Evolutionary conservation across 345 rosid species (phyloP).

Genomic region (Brassica nigra): DNA sequence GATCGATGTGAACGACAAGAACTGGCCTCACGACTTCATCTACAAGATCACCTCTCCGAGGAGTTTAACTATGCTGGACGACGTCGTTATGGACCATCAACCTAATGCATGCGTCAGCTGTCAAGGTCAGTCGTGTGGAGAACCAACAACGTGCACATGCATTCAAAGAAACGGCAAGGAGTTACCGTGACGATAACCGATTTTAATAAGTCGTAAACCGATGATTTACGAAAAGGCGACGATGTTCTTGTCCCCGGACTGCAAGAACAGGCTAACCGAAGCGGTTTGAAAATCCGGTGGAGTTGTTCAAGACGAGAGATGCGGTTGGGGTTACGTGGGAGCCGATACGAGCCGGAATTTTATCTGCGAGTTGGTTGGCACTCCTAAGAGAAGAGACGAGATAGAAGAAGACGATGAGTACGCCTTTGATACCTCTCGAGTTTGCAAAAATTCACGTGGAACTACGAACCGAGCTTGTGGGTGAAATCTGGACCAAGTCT

Average conservation of each 20-base stretch:
- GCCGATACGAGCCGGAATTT: conserved; percentile 49
- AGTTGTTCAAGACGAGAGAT: conserved; percentile 48
- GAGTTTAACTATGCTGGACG: background rate
- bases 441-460: conserved; percentile 19
- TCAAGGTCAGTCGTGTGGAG: background rate
- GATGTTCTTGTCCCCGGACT: conserved; percentile 42
- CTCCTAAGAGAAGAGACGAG: conserved; percentile 3
- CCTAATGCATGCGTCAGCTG: background rate
- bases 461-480: conserved; percentile 20
- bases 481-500: conserved; percentile 26
- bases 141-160: conserved; percentile 43
- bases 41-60: conserved; percentile 21
- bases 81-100: background rate
- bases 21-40: conserved; percentile 53
- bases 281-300: conserved; percentile 45
- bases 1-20: conserved; percentile 55
- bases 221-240: conserved; percentile 46
- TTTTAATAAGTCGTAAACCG: conserved; percentile 33
- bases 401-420: conserved; percentile 39
- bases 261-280: conserved; percentile 44
- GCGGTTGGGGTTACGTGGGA: conserved; percentile 54
- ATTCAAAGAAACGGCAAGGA: conserved; percentile 40
- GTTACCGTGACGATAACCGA: conserved; percentile 26
- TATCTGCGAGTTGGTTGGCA: conserved; percentile 55
- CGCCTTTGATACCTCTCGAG: conserved; percentile 54